Percentiles rank a stretch among this genome's conserved stretches.
These are phyloP conservation scores for Alternaria triticina DNA, from an alignment of 2,329 filamentous ascomycete species.

Conservation along the genomic window DNA sequence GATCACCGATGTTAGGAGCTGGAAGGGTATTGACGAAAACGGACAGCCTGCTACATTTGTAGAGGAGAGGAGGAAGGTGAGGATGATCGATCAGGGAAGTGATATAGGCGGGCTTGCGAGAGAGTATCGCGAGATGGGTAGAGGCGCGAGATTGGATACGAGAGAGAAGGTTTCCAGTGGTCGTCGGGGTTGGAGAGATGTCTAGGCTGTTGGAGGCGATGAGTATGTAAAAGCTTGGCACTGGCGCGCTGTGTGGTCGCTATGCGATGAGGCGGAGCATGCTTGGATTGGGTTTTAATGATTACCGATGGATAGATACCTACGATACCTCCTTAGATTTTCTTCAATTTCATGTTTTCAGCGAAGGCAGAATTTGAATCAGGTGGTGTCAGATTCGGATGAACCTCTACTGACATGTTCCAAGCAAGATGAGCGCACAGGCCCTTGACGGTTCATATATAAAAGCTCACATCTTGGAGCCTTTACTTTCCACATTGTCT, in stretches of 20 bases:
- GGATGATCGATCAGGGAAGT: slow-evolving; percentile 18
- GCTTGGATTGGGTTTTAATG: not conserved
- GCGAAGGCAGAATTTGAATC: not conserved
- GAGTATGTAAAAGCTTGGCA: not conserved
- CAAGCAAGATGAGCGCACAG: not conserved
- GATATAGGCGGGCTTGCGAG: slow-evolving; percentile 7
- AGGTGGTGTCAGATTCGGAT: too few relatives aligned
- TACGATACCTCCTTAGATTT: not conserved
- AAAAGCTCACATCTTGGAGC: not conserved
- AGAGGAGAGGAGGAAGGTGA: slow-evolving; percentile 27
- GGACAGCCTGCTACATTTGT: slow-evolving; percentile 35
- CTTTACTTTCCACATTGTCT: not conserved
- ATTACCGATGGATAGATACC: not conserved
- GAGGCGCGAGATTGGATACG: not conserved
- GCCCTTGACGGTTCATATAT: not conserved
- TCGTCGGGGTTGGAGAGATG: slow-evolving; percentile 14
- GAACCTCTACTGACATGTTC: not conserved
- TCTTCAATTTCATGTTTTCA: not conserved
- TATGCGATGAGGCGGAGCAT: not conserved
- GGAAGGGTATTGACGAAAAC: slow-evolving; percentile 38
- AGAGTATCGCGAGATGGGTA: slow-evolving; percentile 1
- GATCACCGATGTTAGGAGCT: slow-evolving; percentile 29
- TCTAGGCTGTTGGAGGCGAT: not conserved
- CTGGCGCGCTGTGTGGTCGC: not conserved
- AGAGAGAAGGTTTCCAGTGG: too few relatives aligned